phyloP scores from a whole-genome alignment of 2,329 filamentous ascomycete genomes.

The Colletotrichum sp. region DNA sequence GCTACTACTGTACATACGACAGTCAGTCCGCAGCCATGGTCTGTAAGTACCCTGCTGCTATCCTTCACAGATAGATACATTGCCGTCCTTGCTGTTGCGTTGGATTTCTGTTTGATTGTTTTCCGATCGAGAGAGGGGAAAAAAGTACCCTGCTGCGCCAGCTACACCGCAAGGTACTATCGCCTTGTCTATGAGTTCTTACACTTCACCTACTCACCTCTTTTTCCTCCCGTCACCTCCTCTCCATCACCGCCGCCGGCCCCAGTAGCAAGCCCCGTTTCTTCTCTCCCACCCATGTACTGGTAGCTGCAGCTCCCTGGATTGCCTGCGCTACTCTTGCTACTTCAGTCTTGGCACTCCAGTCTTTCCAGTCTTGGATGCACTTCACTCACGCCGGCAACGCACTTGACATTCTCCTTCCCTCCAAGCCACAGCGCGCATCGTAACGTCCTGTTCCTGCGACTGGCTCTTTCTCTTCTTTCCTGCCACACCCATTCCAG shows the following conservation, averaged over 20 bases:
- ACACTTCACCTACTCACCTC: neutral
- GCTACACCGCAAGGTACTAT: neutral
- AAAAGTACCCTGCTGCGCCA: slow-evolving; percentile 5
- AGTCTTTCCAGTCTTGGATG: slow-evolving; percentile 3
- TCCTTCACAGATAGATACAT: neutral
- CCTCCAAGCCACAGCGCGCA: slow-evolving; percentile 13
- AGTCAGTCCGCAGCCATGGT: slow-evolving; percentile 7
- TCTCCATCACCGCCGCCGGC: neutral
- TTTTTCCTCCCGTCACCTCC: neutral
- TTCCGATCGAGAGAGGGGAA: neutral
- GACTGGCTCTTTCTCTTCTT: slow-evolving; percentile 6
- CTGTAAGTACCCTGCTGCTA: slow-evolving; percentile 17
- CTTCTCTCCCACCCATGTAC: neutral
- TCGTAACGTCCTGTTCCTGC: neutral
- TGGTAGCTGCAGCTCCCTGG: slow-evolving; percentile 7
- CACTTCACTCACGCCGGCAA: neutral
- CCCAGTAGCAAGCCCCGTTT: slow-evolving; percentile 13
- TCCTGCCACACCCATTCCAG: neutral
- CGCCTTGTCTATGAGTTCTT: neutral
- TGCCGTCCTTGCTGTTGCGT: neutral
- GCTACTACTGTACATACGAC: neutral
- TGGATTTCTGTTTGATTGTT: neutral
- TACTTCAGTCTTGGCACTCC: slow-evolving; percentile 1
- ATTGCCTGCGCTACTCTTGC: neutral
- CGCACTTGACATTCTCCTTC: neutral